Evolutionary conservation across 768 basidiomycete genomes (phyloP).

Genomic region (Russula dissimulans): DNA sequence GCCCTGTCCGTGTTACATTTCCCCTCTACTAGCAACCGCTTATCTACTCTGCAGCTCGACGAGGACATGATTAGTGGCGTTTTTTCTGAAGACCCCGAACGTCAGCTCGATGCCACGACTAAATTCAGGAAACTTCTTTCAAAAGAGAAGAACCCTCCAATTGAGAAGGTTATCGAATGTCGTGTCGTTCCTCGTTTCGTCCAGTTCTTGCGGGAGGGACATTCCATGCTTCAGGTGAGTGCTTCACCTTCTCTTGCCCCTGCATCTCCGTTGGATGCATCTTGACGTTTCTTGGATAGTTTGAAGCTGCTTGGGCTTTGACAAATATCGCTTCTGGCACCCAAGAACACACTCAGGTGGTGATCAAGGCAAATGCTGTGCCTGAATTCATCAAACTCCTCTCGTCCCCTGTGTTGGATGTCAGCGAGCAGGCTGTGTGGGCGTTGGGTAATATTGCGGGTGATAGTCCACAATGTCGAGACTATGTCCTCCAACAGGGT

Average conservation of each 20-base stretch:
- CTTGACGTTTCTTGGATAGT: conserved; percentile 37
- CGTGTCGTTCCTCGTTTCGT: conserved; percentile 97
- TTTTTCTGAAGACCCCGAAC: conserved; percentile 84
- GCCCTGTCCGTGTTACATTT: conserved; percentile 46
- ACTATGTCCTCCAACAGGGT: conserved; percentile 90
- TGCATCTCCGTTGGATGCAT: not conserved
- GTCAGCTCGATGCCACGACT: conserved; percentile 93
- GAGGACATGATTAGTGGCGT: conserved; percentile 92
- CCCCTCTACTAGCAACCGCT: not conserved
- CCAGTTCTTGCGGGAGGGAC: conserved; percentile 74
- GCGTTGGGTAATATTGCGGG: conserved; percentile 99
- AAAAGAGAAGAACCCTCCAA: conserved; percentile 99
- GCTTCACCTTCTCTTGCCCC: not conserved
- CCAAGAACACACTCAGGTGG: conserved; percentile 96
- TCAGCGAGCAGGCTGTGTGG: conserved; percentile 99
- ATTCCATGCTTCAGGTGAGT: conserved; percentile 76
- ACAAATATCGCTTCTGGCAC: conserved; percentile 98
- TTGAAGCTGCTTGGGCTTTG: conserved; percentile 96
- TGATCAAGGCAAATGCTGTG: conserved; percentile 89
- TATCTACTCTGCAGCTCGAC: conserved; percentile 44
- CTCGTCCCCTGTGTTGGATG: conserved; percentile 90
- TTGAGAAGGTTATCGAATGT: conserved; percentile 96
- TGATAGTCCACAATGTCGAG: conserved; percentile 94
- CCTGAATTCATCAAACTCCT: conserved; percentile 96
- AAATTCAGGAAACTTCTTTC: conserved; percentile 98